Evolutionary conservation across 805 yeast species (phyloP).

Genomic region (Kodamaea laetipori): DNA sequence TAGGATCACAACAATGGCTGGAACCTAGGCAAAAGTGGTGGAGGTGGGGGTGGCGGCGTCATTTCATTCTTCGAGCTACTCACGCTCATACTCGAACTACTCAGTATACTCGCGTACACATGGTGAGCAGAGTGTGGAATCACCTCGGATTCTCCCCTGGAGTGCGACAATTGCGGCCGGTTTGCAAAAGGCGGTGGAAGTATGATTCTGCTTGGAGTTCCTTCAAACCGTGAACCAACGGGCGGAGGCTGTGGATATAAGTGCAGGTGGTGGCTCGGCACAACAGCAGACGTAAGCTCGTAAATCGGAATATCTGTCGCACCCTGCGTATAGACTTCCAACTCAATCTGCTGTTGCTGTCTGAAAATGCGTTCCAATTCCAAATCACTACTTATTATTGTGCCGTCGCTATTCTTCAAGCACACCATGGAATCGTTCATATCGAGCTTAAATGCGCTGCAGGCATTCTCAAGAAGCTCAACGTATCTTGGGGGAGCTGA

Average conservation of each 20-base stretch:
- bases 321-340: slow-evolving; percentile 40
- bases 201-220: slow-evolving; percentile 24
- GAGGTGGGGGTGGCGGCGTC: slow-evolving; percentile 27
- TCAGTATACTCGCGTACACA: slow-evolving; percentile 1
- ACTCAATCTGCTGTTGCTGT: slow-evolving; percentile 32
- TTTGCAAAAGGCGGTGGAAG: slow-evolving; percentile 37
- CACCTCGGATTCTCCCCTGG: slow-evolving; percentile 13
- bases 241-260: slow-evolving; percentile 8
- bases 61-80: not conserved
- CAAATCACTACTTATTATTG: slow-evolving; percentile 31
- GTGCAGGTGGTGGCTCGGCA: slow-evolving; percentile 20
- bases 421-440: slow-evolving; percentile 23
- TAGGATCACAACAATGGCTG: slow-evolving; percentile 36
- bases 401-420: slow-evolving; percentile 30
- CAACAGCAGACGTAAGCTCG: slow-evolving; percentile 37
- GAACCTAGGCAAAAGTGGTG: slow-evolving; percentile 29
- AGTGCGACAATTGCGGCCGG: slow-evolving; percentile 17
- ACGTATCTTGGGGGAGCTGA: slow-evolving; percentile 78
- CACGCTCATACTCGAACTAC: not conserved
- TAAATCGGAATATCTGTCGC: slow-evolving; percentile 38
- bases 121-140: slow-evolving; percentile 13
- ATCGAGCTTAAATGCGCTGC: slow-evolving; percentile 57
- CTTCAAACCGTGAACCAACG: slow-evolving; percentile 15
- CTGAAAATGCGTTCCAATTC: slow-evolving; percentile 43
- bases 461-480: slow-evolving; percentile 80